These are phyloP conservation scores for Amanita molliuscula DNA, from an alignment of 768 basidiomycete genomes.

Conservation along the genomic window DNA sequence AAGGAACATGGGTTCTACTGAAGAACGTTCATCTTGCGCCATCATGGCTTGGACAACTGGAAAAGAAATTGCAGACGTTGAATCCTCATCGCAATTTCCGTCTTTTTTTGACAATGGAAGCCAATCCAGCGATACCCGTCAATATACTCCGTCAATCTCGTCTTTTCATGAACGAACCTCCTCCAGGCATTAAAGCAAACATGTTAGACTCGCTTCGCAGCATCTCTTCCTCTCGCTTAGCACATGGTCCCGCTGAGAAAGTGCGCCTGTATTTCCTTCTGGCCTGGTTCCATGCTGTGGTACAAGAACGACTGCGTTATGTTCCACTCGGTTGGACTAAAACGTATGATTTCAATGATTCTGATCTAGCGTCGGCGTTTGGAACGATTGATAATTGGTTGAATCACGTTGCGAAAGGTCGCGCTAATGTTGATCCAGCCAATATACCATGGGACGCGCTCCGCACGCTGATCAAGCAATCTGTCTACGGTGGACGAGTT, in stretches of 20 bases:
- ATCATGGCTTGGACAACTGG: constrained; percentile 90
- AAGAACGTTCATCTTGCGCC: constrained; percentile 98
- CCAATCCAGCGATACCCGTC: constrained; percentile 88
- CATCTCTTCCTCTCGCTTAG: constrained; percentile 60
- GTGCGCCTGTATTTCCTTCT: constrained; percentile 89
- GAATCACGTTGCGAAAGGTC: constrained; percentile 67
- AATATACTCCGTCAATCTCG: constrained; percentile 95
- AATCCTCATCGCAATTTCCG: constrained; percentile 88
- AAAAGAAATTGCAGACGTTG: constrained; percentile 92
- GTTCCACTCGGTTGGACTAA: constrained; percentile 96
- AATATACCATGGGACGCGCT: constrained; percentile 93
- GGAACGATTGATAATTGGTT: constrained; percentile 91
- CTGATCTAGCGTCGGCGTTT: constrained; percentile 90
- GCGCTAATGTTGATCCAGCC: constrained; percentile 86
- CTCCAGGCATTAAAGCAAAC: constrained; percentile 95
- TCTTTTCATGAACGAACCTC: constrained; percentile 97
- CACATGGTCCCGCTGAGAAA: constrained; percentile 88
- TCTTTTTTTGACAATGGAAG: constrained; percentile 97
- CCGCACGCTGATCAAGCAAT: constrained; percentile 89
- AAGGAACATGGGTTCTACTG: constrained; percentile 92
- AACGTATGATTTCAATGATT: constrained; percentile 97
- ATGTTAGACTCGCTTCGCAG: constrained; percentile 79
- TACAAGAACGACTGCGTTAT: constrained; percentile 94
- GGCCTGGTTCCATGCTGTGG: constrained; percentile 98
- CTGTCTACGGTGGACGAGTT: constrained; percentile 89